Base-by-base conservation (phyloP, 306 rosid species). In the Ziziphus jujuba region DNA sequence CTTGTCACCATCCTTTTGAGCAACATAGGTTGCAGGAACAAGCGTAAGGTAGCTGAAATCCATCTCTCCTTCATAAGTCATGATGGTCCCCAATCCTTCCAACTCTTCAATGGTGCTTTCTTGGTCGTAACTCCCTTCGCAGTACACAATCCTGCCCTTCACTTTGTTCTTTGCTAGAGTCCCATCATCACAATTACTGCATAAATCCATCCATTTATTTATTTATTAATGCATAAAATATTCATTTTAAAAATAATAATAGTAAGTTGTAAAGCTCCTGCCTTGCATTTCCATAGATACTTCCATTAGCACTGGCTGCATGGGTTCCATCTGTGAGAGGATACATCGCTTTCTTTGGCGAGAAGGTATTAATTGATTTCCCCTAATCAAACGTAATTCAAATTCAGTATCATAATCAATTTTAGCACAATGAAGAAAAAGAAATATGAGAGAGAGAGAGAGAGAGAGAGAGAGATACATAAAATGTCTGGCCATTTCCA, bases 121-220 rank as follows among this genome's bases (percentile, higher is more conserved):
- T 60, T 71, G 86, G 23, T 31, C 20, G 12, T 62, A 2, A 6
- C 67, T 69, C 6, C 83, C 92, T 44, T 21, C 9, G 74, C 98
- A 92, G 64, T 75, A 84, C 79, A 89, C 89, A 53, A 89, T 84
- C 67, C 33, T 92, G 2, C 96, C 97, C 77, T 49, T 68, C 82
- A 92, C 97, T 63, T 75, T 81, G 61, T 79, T 59, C 78, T 70
- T 10, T 71, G 48, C 61, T 16, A 92, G 61, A 12, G 87, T 83
- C 69, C 82, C 85, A 40, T 51, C 54, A 35, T 92, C 93, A 78
- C 97, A 92, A 52, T 83, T 79, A 76, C 98, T 87, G 77, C 13
- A 43, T 10, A 22, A 28, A 28, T 28, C 33, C 33, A 28, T 28
- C 4, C 33, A 28, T 28, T 28, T 28, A 28, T 28, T 28, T 4